phyloP scores from a whole-genome alignment of 805 yeast species.

The Candida ulmi region DNA sequence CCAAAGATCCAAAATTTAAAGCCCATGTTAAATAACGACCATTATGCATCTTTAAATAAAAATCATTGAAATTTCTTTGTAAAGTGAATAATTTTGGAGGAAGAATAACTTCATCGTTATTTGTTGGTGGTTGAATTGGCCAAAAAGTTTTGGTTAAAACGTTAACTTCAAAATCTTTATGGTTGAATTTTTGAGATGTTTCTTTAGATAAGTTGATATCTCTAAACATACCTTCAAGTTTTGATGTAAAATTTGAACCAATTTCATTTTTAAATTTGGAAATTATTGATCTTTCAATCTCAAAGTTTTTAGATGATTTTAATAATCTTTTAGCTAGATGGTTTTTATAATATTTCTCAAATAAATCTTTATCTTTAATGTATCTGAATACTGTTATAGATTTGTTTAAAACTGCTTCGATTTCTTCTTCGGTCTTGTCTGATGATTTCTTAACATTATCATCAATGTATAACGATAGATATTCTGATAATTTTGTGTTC shows the following conservation, averaged over 20 bases:
- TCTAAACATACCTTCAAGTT: constrained; percentile 80
- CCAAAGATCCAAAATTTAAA: constrained; percentile 78
- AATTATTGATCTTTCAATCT: constrained; percentile 65
- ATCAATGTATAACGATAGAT: constrained; percentile 52
- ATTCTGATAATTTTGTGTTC: constrained; percentile 45
- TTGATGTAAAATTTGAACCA: constrained; percentile 74
- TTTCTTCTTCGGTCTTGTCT: constrained; percentile 39
- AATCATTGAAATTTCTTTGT: constrained; percentile 41
- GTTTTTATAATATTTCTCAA: constrained; percentile 78
- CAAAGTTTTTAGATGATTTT: constrained; percentile 39
- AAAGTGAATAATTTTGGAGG: constrained; percentile 41
- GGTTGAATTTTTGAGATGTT: constrained; percentile 35
- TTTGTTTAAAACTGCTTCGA: constrained; percentile 41
- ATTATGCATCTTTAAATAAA: constrained; percentile 44
- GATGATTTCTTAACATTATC: constrained; percentile 47
- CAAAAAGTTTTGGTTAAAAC: constrained; percentile 60
- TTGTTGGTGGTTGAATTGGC: constrained; percentile 47
- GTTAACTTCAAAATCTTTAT: constrained; percentile 39
- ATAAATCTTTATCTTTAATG: constrained; percentile 77
- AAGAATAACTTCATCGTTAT: constrained; percentile 27
- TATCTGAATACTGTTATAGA: constrained; percentile 61
- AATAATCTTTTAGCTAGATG: constrained; percentile 79
- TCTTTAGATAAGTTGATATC: constrained; percentile 63
- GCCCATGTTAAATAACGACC: constrained; percentile 73
- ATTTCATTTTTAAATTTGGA: constrained; percentile 66